These are phyloP conservation scores for Bocquillonia castaneifolia DNA, from an alignment of 441 rosid genomes.

Conservation along the genomic window DNA sequence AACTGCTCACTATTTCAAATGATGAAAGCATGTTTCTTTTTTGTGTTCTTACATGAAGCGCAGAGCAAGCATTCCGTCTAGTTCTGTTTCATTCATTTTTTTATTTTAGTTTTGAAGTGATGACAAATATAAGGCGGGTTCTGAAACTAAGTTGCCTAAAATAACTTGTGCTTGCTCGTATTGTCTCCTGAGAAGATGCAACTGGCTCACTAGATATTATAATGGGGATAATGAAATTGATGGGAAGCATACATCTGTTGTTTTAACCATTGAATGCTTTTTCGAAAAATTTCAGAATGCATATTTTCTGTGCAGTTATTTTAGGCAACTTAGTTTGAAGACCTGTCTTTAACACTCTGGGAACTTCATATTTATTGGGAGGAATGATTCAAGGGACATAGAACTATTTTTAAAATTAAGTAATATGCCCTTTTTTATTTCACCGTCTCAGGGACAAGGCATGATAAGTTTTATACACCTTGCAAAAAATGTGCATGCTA, in stretches of 20 bases:
- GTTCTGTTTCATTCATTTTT: neutral
- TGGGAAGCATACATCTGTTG: neutral
- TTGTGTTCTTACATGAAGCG: neutral
- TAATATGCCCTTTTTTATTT: slow-evolving; percentile 14
- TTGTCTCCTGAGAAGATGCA: neutral
- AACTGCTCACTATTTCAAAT: neutral
- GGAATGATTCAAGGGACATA: neutral
- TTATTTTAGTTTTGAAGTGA: neutral
- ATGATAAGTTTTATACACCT: slow-evolving; percentile 64
- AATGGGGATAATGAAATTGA: neutral
- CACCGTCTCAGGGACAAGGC: slow-evolving; percentile 72
- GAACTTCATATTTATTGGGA: neutral
- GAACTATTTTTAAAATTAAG: neutral
- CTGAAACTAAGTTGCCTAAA: neutral
- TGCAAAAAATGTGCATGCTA: slow-evolving; percentile 53
- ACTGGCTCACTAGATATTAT: neutral
- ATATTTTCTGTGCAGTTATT: neutral
- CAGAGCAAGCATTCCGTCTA: neutral
- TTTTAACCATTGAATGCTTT: neutral
- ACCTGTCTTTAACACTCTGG: neutral
- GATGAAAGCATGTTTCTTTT: neutral
- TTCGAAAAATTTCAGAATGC: neutral
- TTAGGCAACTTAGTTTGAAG: neutral
- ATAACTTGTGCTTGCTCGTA: neutral
- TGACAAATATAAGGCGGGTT: neutral